phyloP scores from a whole-genome alignment of 208 protist genomes.

The Leishmania braziliensis region DNA sequence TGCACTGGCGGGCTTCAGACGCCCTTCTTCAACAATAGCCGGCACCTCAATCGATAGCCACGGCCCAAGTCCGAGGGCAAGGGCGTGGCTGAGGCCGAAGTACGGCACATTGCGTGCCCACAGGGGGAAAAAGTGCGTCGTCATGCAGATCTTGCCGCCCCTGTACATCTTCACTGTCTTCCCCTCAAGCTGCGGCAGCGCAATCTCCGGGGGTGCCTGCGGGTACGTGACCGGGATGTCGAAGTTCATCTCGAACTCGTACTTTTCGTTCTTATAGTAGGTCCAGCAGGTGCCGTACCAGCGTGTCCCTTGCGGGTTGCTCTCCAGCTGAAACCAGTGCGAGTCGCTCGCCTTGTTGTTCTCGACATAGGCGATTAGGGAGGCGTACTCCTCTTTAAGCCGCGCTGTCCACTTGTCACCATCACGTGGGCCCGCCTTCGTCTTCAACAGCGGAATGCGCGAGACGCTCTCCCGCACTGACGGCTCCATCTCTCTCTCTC shows the following conservation, averaged over 20 bases:
- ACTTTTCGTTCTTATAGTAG: constrained; percentile 95
- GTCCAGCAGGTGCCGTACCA: constrained; percentile 98
- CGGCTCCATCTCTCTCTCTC: constrained; percentile 54
- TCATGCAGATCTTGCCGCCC: constrained; percentile 98
- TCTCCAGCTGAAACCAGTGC: constrained; percentile 97
- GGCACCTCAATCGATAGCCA: constrained; percentile 98
- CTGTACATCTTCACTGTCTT: constrained; percentile 99
- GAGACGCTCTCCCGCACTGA: constrained; percentile 89
- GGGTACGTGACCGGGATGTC: constrained; percentile 98
- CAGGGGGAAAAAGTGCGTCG: constrained; percentile 97
- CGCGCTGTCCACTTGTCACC: constrained; percentile 94
- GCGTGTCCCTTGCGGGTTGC: constrained; percentile 93
- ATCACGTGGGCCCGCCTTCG: constrained; percentile 95
- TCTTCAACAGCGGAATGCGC: constrained; percentile 95
- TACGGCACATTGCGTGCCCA: constrained; percentile 97
- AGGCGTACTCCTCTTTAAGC: constrained; percentile 98
- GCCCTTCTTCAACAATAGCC: constrained; percentile 92
- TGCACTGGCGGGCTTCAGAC: constrained; percentile 61
- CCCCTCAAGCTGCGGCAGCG: constrained; percentile 96
- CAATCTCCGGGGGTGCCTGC: constrained; percentile 94
- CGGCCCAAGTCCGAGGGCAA: constrained; percentile 96
- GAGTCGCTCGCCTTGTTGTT: constrained; percentile 95
- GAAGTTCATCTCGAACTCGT: constrained; percentile 98
- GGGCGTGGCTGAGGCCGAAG: constrained; percentile 97
- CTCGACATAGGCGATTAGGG: constrained; percentile 96